A percentile compares a stretch with the other conserved stretches of the same genome.
Evolutionary conservation across 2,329 filamentous ascomycete species (phyloP).

Genomic region (Fusarium sacchari): DNA sequence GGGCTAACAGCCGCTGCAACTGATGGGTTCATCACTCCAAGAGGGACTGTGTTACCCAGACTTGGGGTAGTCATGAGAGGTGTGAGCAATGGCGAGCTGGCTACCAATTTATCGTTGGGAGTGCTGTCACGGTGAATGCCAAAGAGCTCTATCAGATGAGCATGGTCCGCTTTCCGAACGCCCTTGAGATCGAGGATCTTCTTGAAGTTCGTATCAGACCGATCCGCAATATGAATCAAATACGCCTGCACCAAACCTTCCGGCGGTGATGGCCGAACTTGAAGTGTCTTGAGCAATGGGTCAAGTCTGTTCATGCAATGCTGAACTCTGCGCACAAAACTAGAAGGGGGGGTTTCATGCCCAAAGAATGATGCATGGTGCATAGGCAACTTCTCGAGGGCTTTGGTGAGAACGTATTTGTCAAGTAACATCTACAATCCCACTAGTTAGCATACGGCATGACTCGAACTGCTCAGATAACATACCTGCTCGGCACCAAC

Average conservation of each 20-base stretch:
- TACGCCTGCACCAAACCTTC: constrained; percentile 97
- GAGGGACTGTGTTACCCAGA: constrained; percentile 51
- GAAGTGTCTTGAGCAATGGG: constrained; percentile 92
- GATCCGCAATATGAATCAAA: constrained; percentile 94
- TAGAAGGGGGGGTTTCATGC: constrained; percentile 57
- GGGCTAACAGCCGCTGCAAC: constrained; percentile 54
- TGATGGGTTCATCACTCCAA: constrained; percentile 54
- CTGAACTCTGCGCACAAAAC: constrained; percentile 88
- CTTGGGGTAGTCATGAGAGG: constrained; percentile 65
- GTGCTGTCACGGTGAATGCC: constrained; percentile 79
- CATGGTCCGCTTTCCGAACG: constrained; percentile 84
- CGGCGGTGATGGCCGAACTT: constrained; percentile 89
- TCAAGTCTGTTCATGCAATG: constrained; percentile 87
- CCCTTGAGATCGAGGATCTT: constrained; percentile 97
- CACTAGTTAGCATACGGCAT: constrained; percentile 36
- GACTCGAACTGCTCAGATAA: background rate
- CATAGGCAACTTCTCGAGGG: constrained; percentile 76
- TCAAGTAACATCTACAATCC: constrained; percentile 85
- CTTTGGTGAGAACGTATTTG: constrained; percentile 88
- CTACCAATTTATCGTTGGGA: constrained; percentile 74
- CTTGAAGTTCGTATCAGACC: constrained; percentile 92
- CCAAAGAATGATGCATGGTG: constrained; percentile 62
- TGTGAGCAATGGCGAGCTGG: constrained; percentile 76
- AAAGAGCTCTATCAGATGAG: constrained; percentile 87
- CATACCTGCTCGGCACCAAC: constrained; percentile 89